Evolutionary conservation across 495 filamentous ascomycete genomes (phyloP).

Genomic region (Aspergillus ellipticus): DNA sequence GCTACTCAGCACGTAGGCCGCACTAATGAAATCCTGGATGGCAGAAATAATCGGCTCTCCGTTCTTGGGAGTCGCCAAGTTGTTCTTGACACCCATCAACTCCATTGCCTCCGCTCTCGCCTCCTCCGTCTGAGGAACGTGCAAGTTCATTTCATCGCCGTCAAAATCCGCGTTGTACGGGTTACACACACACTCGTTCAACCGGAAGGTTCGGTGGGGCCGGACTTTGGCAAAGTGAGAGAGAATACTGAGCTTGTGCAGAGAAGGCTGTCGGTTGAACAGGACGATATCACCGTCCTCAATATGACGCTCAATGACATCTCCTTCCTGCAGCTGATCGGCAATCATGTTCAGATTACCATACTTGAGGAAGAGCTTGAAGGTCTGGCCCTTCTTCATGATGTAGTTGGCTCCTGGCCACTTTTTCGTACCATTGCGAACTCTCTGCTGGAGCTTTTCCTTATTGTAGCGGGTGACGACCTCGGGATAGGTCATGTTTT

Average conservation of each 20-base stretch:
- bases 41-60: slow-evolving; percentile 97
- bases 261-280: slow-evolving; percentile 95
- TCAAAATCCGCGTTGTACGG: slow-evolving; percentile 99
- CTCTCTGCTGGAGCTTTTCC: slow-evolving; percentile 67
- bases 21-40: slow-evolving; percentile 98
- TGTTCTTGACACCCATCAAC: slow-evolving; percentile 97
- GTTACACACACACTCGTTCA: slow-evolving; percentile 97
- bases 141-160: slow-evolving; percentile 98
- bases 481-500: slow-evolving; percentile 93
- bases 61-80: slow-evolving; percentile 92
- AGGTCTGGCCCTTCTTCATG: slow-evolving; percentile 63
- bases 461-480: slow-evolving; percentile 78
- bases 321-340: slow-evolving; percentile 70
- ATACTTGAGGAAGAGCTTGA: slow-evolving; percentile 72
- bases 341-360: slow-evolving; percentile 64
- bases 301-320: slow-evolving; percentile 89
- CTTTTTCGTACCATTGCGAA: slow-evolving; percentile 66
- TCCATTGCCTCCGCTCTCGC: slow-evolving; percentile 92
- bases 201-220: slow-evolving; percentile 91
- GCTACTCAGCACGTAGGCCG: slow-evolving; percentile 83
- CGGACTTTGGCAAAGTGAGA: slow-evolving; percentile 89
- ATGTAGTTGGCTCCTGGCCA: slow-evolving; percentile 88
- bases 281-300: slow-evolving; percentile 96
- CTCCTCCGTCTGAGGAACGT: slow-evolving; percentile 97
- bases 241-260: slow-evolving; percentile 97